Percentiles rank a stretch among this genome's conserved stretches.
These are phyloP conservation scores for Stephanodiscus minutulus DNA, from an alignment of 108 stramenopile species.

Conservation along the genomic window DNA sequence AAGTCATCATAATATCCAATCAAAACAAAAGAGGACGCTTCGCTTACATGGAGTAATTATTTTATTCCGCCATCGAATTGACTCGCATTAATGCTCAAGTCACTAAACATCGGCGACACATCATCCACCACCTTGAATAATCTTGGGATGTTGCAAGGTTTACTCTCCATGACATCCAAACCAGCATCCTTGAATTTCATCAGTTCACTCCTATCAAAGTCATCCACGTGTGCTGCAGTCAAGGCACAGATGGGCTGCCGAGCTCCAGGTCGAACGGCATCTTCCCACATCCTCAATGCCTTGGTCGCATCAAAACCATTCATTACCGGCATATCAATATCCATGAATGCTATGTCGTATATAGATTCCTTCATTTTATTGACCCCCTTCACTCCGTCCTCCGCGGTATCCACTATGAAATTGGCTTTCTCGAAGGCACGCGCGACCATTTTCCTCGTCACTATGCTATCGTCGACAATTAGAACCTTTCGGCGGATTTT, in stretches of 20 bases:
- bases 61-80: slow-evolving; percentile 18
- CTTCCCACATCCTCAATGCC: slow-evolving; percentile 84
- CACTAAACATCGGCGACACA: slow-evolving; percentile 91
- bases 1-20: too few species aligned
- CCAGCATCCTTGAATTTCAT: slow-evolving; percentile 92
- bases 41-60: not conserved
- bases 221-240: slow-evolving; percentile 86
- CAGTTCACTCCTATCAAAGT: slow-evolving; percentile 81
- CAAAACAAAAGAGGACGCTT: too few species aligned
- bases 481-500: slow-evolving; percentile 82
- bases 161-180: slow-evolving; percentile 90
- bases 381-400: slow-evolving; percentile 87
- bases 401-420: slow-evolving; percentile 89
- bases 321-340: slow-evolving; percentile 96
- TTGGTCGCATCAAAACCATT: slow-evolving; percentile 92
- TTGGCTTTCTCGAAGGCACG: slow-evolving; percentile 88
- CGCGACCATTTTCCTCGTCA: slow-evolving; percentile 80
- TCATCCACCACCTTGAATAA: slow-evolving; percentile 92
- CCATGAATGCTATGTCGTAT: slow-evolving; percentile 95
- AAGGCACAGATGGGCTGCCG: slow-evolving; percentile 91
- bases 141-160: slow-evolving; percentile 87
- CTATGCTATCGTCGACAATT: slow-evolving; percentile 86
- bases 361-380: slow-evolving; percentile 87
- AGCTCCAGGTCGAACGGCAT: slow-evolving; percentile 78
- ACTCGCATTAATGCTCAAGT: slow-evolving; percentile 80